Conservation (phyloP, 2,329 filamentous ascomycete genomes). For the Fusarium sp. region DNA sequence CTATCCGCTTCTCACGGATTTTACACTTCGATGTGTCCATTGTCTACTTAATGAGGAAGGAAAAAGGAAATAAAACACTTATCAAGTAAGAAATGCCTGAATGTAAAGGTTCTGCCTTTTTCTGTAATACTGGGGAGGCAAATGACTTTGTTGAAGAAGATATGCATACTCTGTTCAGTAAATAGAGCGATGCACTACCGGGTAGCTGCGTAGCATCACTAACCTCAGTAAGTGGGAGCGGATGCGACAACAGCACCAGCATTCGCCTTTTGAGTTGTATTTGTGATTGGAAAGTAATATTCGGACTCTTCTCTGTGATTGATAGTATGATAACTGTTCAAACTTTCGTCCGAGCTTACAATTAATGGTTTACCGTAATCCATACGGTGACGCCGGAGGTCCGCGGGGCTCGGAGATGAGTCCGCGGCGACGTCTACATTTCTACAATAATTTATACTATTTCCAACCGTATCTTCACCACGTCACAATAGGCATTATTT, state of each 20-base stretch:
- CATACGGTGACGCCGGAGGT: neutral
- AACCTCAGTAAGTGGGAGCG: rapidly evolving
- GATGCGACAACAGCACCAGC: rapidly evolving
- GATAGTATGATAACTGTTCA: rapidly evolving
- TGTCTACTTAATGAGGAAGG: rapidly evolving
- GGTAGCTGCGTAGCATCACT: neutral
- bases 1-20: too few relatives aligned
- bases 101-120: rapidly evolving
- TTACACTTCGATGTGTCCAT: rapidly evolving
- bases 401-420: neutral
- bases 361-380: rapidly evolving
- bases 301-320: rapidly evolving
- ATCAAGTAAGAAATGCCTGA: rapidly evolving
- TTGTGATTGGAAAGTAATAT: rapidly evolving
- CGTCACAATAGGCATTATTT: rapidly evolving
- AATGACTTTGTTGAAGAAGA: too few relatives aligned
- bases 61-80: too few relatives aligned
- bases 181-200: too few relatives aligned
- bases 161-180: too few relatives aligned
- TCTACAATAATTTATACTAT: too few relatives aligned
- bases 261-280: neutral
- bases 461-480: neutral
- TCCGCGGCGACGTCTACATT: neutral
- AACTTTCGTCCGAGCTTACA: too few relatives aligned
- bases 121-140: rapidly evolving